Conservation (phyloP, 352 stramenopile genomes). For the Plasmopara muralis region DNA sequence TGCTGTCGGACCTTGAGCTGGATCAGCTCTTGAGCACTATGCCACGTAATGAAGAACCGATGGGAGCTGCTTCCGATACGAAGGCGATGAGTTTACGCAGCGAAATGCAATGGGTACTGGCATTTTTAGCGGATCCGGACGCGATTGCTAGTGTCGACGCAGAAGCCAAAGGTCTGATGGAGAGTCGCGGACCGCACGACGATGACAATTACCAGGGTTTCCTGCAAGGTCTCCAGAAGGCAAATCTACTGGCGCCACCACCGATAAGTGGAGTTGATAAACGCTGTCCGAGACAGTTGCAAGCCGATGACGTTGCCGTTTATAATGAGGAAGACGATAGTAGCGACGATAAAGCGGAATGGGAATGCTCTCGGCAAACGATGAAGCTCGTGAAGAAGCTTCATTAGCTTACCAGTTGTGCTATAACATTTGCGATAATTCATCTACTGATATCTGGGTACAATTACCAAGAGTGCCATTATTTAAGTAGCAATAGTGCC, state of each 20-base stretch:
- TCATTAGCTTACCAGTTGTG: slow-evolving; percentile 2
- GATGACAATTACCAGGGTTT: slow-evolving; percentile 76
- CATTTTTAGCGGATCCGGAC: slow-evolving; percentile 52
- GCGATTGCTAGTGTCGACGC: slow-evolving; percentile 35
- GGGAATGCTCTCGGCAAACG: slow-evolving; percentile 26
- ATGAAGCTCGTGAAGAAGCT: slow-evolving; percentile 24
- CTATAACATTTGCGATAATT: too few species aligned
- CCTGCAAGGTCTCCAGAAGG: slow-evolving; percentile 45
- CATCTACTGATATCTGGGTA: too few species aligned
- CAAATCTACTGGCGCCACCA: slow-evolving; percentile 33
- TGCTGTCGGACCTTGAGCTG: slow-evolving; percentile 47
- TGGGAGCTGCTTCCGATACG: slow-evolving; percentile 8
- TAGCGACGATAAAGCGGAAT: slow-evolving; percentile 26
- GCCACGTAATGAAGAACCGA: slow-evolving; percentile 8
- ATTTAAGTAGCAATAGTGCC: too few species aligned
- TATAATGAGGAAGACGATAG: slow-evolving; percentile 15
- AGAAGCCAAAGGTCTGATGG: slow-evolving; percentile 50
- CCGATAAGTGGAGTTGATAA: slow-evolving; percentile 5
- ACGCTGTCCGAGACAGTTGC: slow-evolving; percentile 3
- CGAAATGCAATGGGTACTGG: slow-evolving; percentile 72
- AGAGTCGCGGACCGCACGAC: slow-evolving; percentile 30
- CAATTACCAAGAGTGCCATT: too few species aligned
- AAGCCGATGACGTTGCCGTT: not conserved
- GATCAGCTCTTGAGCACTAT: slow-evolving; percentile 47
- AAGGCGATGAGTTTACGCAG: slow-evolving; percentile 18